Conservation (phyloP, 176 grass and related monocot genomes). For the Bothriochloa decipiens region DNA sequence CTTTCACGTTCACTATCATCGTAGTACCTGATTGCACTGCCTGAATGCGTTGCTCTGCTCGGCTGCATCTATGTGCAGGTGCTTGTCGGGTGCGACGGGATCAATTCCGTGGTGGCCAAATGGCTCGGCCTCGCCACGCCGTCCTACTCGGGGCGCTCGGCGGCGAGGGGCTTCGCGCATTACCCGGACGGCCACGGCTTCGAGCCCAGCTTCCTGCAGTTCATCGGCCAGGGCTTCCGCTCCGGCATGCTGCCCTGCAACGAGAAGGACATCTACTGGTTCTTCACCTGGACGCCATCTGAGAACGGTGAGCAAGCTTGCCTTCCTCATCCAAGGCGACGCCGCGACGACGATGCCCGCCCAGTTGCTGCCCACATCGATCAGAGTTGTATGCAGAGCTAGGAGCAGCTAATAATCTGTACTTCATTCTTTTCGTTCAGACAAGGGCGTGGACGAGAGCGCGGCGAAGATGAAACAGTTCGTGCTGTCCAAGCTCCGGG, state of each 20-base stretch:
- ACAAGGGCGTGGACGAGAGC: slow-evolving; percentile 46
- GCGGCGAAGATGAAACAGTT: slow-evolving; percentile 46
- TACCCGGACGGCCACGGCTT: slow-evolving; percentile 58
- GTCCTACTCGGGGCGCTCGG: slow-evolving; percentile 45
- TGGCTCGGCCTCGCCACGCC: slow-evolving; percentile 58
- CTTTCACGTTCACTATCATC: no score
- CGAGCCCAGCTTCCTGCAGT: slow-evolving; percentile 49
- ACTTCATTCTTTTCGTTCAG: neutral
- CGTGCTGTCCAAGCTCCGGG: slow-evolving; percentile 43
- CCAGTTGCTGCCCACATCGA: no score
- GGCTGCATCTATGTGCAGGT: slow-evolving; percentile 41
- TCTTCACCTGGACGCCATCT: slow-evolving; percentile 65
- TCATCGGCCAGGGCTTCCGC: slow-evolving; percentile 52
- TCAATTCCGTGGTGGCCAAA: slow-evolving; percentile 78
- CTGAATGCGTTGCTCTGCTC: neutral
- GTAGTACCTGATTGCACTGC: no score
- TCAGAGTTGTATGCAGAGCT: neutral
- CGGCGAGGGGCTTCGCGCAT: slow-evolving; percentile 56
- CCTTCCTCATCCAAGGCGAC: no score
- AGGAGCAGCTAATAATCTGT: neutral
- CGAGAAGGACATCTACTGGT: slow-evolving; percentile 69
- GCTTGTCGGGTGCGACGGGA: slow-evolving; percentile 66
- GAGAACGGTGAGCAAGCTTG: neutral
- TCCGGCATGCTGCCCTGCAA: slow-evolving; percentile 54
- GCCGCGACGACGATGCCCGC: neutral